Evolutionary conservation across 805 yeast genomes (phyloP).

Genomic region (Metschnikowia dekortorum): DNA sequence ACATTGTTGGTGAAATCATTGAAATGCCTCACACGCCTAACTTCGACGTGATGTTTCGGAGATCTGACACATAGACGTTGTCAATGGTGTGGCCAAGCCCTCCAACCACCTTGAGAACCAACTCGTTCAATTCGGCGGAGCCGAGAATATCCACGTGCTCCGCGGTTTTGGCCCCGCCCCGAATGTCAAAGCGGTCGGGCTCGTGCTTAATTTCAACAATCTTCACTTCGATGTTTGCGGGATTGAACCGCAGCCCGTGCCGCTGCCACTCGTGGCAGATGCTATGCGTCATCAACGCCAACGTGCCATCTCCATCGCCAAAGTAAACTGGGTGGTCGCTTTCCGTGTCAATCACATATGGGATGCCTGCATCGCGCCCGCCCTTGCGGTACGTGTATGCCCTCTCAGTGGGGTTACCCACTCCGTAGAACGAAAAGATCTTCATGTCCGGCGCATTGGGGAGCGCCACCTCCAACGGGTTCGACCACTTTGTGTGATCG

Average conservation of each 20-base stretch:
- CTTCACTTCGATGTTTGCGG: slow-evolving; percentile 67
- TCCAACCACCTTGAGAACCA: slow-evolving; percentile 73
- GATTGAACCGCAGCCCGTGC: slow-evolving; percentile 64
- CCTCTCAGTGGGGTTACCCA: slow-evolving; percentile 95
- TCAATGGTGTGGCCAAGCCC: slow-evolving; percentile 71
- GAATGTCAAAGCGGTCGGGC: slow-evolving; percentile 87
- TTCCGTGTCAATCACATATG: slow-evolving; percentile 67
- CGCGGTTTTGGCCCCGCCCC: slow-evolving; percentile 97
- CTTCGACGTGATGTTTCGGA: slow-evolving; percentile 56
- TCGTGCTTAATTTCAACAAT: slow-evolving; percentile 90
- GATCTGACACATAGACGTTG: slow-evolving; percentile 53
- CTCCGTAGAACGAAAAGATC: slow-evolving; percentile 86
- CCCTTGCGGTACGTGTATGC: slow-evolving; percentile 77
- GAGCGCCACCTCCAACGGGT: slow-evolving; percentile 86
- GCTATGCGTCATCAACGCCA: slow-evolving; percentile 78
- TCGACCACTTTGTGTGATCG: slow-evolving; percentile 83
- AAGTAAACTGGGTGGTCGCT: slow-evolving; percentile 62
- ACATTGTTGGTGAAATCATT: too few species aligned
- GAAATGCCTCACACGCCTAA: slow-evolving; percentile 39
- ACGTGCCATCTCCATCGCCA: slow-evolving; percentile 96
- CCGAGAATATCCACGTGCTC: slow-evolving; percentile 97
- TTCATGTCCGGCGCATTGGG: slow-evolving; percentile 94
- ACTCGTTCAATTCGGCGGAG: slow-evolving; percentile 85
- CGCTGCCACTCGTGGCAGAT: slow-evolving; percentile 91
- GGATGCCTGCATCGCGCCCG: slow-evolving; percentile 50